phyloP scores from a whole-genome alignment of 306 rosid genomes.

The Canavalia ensiformis region DNA sequence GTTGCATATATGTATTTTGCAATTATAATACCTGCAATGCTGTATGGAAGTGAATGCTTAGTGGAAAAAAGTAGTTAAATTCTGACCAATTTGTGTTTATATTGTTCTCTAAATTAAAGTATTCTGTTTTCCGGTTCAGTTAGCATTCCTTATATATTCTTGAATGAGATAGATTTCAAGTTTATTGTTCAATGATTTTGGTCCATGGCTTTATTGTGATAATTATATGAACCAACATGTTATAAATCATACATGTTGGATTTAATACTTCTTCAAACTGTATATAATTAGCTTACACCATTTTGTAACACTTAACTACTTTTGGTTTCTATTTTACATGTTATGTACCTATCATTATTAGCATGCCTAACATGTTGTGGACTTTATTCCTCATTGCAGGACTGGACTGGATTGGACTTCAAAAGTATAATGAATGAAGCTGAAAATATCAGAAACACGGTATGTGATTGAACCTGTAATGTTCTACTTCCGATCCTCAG shows the following conservation, averaged over 20 bases:
- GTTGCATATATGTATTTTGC: constrained; percentile 5
- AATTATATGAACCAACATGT: constrained; percentile 18
- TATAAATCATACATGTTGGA: neutral
- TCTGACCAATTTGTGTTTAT: constrained; percentile 25
- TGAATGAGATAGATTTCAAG: constrained; percentile 24
- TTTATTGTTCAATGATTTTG: constrained; percentile 38
- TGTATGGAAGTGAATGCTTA: constrained; percentile 6
- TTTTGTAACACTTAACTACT: constrained; percentile 19
- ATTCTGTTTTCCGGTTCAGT: neutral
- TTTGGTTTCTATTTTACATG: constrained; percentile 33
- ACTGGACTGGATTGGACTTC: constrained; percentile 95
- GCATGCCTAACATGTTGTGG: constrained; percentile 14
- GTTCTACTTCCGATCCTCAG: constrained; percentile 29
- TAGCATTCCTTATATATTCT: constrained; percentile 21
- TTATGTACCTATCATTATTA: constrained; percentile 12
- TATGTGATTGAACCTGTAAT: constrained; percentile 56
- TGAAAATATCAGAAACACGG: constrained; percentile 85
- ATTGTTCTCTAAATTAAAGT: neutral
- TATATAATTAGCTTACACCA: neutral
- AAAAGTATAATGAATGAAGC: constrained; percentile 90
- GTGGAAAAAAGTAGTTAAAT: neutral
- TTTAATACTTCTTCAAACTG: constrained; percentile 31
- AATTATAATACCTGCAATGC: neutral
- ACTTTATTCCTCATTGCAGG: constrained; percentile 65
- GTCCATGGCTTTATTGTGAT: constrained; percentile 21